Base-by-base conservation (phyloP, 768 basidiomycete species). In the Termitomyces sp. region DNA sequence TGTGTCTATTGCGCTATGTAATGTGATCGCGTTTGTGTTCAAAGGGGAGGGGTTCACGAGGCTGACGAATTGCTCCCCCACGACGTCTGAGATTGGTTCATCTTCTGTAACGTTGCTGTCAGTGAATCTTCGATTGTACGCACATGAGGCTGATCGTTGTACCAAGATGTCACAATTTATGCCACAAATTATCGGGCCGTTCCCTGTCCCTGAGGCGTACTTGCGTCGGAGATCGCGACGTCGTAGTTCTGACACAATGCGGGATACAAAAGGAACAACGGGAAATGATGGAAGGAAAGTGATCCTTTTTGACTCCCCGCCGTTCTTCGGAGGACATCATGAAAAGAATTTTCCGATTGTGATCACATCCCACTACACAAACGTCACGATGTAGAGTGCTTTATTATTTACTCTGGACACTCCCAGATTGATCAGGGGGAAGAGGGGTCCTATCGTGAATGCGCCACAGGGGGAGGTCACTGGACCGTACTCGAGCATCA, bases 101-200 rank as follows among this genome's bases (percentile, higher is more conserved):
- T 57, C 56, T 46, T 55, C 56, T 23, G 53, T 38, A n/a, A 55
- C 26, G 35, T 30, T 21, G 42, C 44, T 9, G 45, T 42, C 3
- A 53, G 55, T n/a, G 57, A 41, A 52, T 61, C 55, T 12, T 64
- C 62, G n/a, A 63, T 35, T 5, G 21, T 31, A 5, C 37, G 11
- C 17, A 0, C 37, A 15, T 38, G 26, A 63, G 50, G 6, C 55
- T 45, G n/a, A 65, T 47, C 15, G 62, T 62, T 11, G 42, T 35
- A 5, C 51, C 53, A 40, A 60, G 63, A 35, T 9, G 53, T 30
- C 10, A 53, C 30, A 10, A 33, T 9, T 10, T 12, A 35, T 30
- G 30, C 30, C 30, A 30, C 2, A 8, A 64, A 55, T 31, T 60
- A 53, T 35, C 51, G 14, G 23, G 8, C 26, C 21, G 23, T 49